These are phyloP conservation scores for Cutaneotrichosporon cutaneum DNA, from an alignment of 1,284 basidiomycete species.

Conservation along the genomic window DNA sequence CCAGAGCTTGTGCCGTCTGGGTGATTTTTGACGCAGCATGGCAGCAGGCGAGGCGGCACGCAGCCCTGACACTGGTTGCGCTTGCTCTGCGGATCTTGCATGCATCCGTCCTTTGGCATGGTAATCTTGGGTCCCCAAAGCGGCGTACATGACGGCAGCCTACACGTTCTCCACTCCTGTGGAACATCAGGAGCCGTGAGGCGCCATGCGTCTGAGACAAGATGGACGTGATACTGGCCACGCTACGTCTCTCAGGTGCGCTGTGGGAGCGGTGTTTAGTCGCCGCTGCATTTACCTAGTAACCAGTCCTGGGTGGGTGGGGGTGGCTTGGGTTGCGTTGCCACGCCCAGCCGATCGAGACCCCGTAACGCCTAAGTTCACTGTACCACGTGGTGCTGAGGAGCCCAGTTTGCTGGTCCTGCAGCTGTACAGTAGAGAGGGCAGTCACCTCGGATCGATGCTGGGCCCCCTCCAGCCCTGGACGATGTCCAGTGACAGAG, in stretches of 20 bases:
- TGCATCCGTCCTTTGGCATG: background rate
- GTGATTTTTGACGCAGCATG: too few relatives aligned
- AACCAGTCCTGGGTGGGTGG: too few relatives aligned
- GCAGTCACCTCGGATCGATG: too few relatives aligned
- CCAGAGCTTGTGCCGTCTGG: too few relatives aligned
- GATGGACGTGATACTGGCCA: too few relatives aligned
- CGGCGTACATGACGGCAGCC: background rate
- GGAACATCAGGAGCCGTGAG: background rate
- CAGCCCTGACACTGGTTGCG: too few relatives aligned
- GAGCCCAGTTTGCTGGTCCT: background rate
- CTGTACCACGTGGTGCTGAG: background rate
- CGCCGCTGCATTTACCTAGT: too few relatives aligned
- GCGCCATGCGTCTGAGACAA: background rate
- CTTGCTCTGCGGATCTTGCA: too few relatives aligned
- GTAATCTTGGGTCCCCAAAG: background rate
- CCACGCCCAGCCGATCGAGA: background rate
- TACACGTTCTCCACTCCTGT: background rate
- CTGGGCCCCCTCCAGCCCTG: too few relatives aligned
- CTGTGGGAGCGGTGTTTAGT: background rate
- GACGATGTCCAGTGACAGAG: too few relatives aligned
- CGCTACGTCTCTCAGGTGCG: background rate
- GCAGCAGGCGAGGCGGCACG: too few relatives aligned
- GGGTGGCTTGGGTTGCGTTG: background rate
- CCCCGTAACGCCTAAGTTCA: background rate
- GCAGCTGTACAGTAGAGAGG: too few relatives aligned